Percentiles rank a stretch among this genome's conserved stretches.
These are phyloP conservation scores for Phaffia rhodozyma DNA, from an alignment of 1,284 basidiomycete genomes.

Conservation along the genomic window DNA sequence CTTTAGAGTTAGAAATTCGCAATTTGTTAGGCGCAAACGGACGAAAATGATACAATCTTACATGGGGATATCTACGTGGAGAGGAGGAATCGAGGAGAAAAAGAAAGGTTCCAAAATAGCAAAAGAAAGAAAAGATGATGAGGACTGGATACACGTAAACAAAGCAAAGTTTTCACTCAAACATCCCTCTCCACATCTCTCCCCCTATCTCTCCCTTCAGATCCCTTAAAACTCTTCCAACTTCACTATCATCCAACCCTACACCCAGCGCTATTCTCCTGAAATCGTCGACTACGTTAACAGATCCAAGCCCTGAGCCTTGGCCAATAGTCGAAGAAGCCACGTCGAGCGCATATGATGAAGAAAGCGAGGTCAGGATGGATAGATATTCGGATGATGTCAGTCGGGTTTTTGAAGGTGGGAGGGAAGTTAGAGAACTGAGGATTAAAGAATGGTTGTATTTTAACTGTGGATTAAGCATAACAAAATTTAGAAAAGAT, in stretches of 20 bases:
- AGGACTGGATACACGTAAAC: too few species aligned
- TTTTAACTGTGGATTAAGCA: constrained; percentile 12
- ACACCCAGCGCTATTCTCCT: constrained; percentile 29
- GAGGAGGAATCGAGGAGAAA: too few species aligned
- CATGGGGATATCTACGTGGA: too few species aligned
- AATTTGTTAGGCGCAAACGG: too few species aligned
- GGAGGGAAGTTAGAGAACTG: constrained; percentile 10
- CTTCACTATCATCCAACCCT: constrained; percentile 36
- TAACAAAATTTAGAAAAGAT: background rate
- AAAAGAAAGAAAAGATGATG: too few species aligned
- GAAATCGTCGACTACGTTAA: constrained; percentile 24
- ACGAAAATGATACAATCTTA: too few species aligned
- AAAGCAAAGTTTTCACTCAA: background rate
- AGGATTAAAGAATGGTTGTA: constrained; percentile 16
- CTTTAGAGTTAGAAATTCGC: too few species aligned
- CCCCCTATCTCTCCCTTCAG: constrained; percentile 25
- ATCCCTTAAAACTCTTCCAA: constrained; percentile 35
- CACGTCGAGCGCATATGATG: constrained; percentile 11
- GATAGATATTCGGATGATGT: constrained; percentile 11
- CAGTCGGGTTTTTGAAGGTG: constrained; percentile 11
- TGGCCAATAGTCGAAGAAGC: background rate
- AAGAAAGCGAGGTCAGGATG: constrained; percentile 13
- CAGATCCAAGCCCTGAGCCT: background rate
- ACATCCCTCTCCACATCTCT: constrained; percentile 30
- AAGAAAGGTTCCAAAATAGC: too few species aligned